Evolutionary conservation across 768 basidiomycete genomes (phyloP).

Genomic region (Kockovaella imperatae): DNA sequence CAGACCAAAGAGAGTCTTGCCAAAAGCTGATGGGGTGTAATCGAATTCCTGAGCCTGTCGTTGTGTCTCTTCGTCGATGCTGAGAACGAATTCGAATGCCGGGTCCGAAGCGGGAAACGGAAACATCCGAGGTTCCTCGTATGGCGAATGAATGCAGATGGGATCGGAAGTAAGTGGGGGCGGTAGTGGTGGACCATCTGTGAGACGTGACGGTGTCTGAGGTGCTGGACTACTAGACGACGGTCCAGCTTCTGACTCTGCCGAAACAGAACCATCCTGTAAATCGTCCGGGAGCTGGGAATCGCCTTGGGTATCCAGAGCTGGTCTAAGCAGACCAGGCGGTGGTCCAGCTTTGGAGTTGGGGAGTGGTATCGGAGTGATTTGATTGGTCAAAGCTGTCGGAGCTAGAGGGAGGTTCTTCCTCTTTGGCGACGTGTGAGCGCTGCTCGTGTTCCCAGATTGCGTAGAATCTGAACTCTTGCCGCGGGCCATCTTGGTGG

Average conservation of each 20-base stretch:
- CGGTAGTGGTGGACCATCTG: slow-evolving; percentile 9
- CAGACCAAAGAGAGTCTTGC: slow-evolving; percentile 26
- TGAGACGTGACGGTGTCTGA: slow-evolving; percentile 19
- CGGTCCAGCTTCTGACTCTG: slow-evolving; percentile 34
- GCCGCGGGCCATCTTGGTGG: slow-evolving; percentile 21
- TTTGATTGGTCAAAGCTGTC: neutral
- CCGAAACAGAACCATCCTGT: slow-evolving; percentile 14
- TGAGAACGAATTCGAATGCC: slow-evolving; percentile 26
- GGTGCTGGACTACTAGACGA: slow-evolving; percentile 33
- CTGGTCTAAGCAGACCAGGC: neutral
- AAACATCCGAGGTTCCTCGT: slow-evolving; percentile 27
- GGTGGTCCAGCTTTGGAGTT: neutral
- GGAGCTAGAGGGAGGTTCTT: slow-evolving; percentile 17
- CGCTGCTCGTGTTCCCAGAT: slow-evolving; percentile 16
- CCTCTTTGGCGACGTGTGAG: slow-evolving; percentile 31
- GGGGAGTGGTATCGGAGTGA: neutral
- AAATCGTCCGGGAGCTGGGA: neutral
- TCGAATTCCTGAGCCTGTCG: slow-evolving; percentile 7
- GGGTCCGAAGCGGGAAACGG: slow-evolving; percentile 30
- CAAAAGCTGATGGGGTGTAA: slow-evolving; percentile 28
- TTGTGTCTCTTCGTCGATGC: slow-evolving; percentile 16
- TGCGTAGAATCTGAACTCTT: slow-evolving; percentile 22
- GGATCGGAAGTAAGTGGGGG: slow-evolving; percentile 28
- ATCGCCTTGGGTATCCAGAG: neutral
- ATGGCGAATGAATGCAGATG: slow-evolving; percentile 32